Conservation (phyloP, 352 stramenopile genomes). For the Salisapilia sapeloensis region DNA sequence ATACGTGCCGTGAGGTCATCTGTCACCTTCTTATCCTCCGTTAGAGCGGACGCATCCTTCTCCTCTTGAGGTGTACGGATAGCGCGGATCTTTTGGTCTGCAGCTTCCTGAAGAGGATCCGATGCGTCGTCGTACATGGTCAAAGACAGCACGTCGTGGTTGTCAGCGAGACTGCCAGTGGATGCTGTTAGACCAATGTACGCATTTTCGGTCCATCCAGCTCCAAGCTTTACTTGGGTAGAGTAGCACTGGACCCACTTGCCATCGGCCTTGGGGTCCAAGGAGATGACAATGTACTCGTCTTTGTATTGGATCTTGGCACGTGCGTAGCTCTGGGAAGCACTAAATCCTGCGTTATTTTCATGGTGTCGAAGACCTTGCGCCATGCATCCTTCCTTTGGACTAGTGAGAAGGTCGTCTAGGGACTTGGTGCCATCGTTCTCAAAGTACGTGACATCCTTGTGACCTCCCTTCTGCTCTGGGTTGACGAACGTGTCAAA, state of each 20-base stretch:
- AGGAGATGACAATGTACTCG: conserved; percentile 43
- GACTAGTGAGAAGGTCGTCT: conserved; percentile 54
- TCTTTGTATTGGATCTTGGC: conserved; percentile 67
- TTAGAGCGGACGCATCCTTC: too few relatives aligned
- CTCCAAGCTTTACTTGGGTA: conserved; percentile 21
- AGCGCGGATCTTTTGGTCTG: too few relatives aligned
- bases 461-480: conserved; percentile 60
- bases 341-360: conserved; percentile 55
- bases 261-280: conserved; percentile 54
- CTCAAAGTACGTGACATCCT: conserved; percentile 69
- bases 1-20: conserved; percentile 5
- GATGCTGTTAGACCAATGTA: conserved; percentile 63
- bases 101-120: too few relatives aligned
- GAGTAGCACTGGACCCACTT: conserved; percentile 54
- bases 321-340: conserved; percentile 65
- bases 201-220: conserved; percentile 42
- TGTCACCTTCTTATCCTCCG: too few relatives aligned
- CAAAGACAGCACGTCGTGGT: conserved; percentile 63
- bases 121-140: conserved; percentile 59
- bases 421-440: conserved; percentile 64
- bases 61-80: too few relatives aligned
- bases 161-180: conserved; percentile 66
- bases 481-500: conserved; percentile 79
- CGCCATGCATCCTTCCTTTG: conserved; percentile 60
- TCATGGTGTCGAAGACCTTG: conserved; percentile 68